Percentiles rank a stretch among this genome's conserved stretches.
Evolutionary conservation across 495 filamentous ascomycete genomes (phyloP).

Genomic region (Tuber aestivum): DNA sequence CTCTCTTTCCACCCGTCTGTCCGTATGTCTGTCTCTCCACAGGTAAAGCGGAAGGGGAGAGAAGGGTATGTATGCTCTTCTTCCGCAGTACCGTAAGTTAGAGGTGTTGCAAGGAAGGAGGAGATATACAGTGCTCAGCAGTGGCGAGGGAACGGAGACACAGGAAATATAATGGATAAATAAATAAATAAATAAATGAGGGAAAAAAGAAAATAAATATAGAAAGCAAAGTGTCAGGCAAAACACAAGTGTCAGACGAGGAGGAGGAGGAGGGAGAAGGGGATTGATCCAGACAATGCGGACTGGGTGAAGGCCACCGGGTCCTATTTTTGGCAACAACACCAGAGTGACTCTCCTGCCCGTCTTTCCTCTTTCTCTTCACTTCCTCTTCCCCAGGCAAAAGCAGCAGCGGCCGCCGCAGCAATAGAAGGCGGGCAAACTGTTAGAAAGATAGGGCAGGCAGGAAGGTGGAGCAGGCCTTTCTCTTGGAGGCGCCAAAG

Average conservation of each 20-base stretch:
- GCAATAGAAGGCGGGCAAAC: not conserved
- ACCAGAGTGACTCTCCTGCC: not conserved
- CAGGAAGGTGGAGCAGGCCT: not conserved
- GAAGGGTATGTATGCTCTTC: not conserved
- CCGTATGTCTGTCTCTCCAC: not conserved
- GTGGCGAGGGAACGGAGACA: not conserved
- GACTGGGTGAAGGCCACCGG: not conserved
- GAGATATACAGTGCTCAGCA: not conserved
- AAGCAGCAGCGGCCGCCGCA: not conserved
- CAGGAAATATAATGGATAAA: conserved; percentile 1
- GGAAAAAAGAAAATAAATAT: not conserved
- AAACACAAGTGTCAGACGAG: not conserved
- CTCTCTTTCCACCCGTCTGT: not conserved
- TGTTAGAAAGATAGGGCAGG: not conserved
- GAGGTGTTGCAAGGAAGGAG: not conserved
- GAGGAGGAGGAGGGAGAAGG: not conserved
- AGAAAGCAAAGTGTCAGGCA: conserved; percentile 7
- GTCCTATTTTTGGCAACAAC: not conserved
- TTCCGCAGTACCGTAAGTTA: not conserved
- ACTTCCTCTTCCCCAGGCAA: not conserved
- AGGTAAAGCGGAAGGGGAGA: not conserved
- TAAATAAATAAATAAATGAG: not conserved
- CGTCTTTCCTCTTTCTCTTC: not conserved
- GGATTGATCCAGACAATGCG: not conserved
- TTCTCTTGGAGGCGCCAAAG: not conserved